Base-by-base conservation (phyloP, 768 basidiomycete species). In the Butyriboletus loyo region DNA sequence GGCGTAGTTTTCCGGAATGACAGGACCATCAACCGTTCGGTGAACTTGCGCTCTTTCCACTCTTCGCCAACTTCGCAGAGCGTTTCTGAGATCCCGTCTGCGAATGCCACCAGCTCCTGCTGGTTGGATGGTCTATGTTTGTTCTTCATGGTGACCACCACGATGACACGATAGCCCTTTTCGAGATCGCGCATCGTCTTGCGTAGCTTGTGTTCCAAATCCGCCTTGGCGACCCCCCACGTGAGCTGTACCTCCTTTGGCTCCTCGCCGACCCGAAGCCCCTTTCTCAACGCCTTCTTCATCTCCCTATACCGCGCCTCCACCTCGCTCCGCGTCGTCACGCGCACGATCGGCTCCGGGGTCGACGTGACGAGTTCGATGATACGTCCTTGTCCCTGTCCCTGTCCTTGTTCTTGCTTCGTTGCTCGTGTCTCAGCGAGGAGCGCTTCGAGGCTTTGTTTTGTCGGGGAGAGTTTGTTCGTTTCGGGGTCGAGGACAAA, bases 201-300 rank as follows among this genome's bases (percentile, higher is more conserved):
- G 48, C 71, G 73, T 31, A 92, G 53, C 66, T 89, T 92, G 67
- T 86, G 85, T 34, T 73, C 74, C 19, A 85, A 60, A 60, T 93
- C 91, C 7, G 75, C 79, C 28, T 65, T 56, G 7, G 72, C 80
- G 13, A 84, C 78, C 3, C 73, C 75, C 87, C 89, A 92, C 13
- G 84, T 82, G 41, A 92, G 62, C 68, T 87, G 85, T 5, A 89
- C 73, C 71, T 89, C 85, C 72, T 90, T 91, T 49, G 71, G 63
- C 56, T 69, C 71, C 54, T 62, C 64, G 22, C 63, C 57, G 10
- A 50, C 61, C 52, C 55, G 63, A 47, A 21, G 65, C 53, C 52
- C 74, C 66, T 46, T 71, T 64, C 40, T 68, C 56, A 36, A 50
- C 60, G 72, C 71, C 43, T 61, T 66, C 56, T 71, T 73, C 45